These are phyloP conservation scores for Colletotrichum viniferum DNA, from an alignment of 2,329 filamentous ascomycete species.

Conservation along the genomic window DNA sequence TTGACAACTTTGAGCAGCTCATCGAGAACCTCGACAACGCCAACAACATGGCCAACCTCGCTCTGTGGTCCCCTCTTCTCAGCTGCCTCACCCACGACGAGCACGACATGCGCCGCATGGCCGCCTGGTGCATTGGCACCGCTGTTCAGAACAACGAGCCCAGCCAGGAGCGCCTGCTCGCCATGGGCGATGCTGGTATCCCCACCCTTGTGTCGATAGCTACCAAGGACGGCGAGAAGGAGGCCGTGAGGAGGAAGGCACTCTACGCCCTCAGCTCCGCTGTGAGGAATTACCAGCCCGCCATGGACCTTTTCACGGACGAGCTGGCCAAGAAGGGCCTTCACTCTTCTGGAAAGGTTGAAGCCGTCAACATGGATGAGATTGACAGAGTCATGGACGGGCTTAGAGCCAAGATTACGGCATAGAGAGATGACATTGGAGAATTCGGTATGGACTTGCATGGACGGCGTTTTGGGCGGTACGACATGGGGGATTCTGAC, in stretches of 20 bases:
- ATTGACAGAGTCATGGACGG: constrained; percentile 76
- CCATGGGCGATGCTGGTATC: constrained; percentile 64
- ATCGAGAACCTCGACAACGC: constrained; percentile 95
- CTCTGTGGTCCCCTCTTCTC: constrained; percentile 83
- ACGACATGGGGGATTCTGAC: background rate
- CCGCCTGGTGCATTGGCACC: constrained; percentile 93
- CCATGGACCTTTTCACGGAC: constrained; percentile 70
- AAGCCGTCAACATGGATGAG: constrained; percentile 86
- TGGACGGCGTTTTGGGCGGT: constrained; percentile 39
- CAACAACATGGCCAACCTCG: constrained; percentile 83
- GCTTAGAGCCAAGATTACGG: constrained; percentile 52
- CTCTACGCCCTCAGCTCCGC: constrained; percentile 87
- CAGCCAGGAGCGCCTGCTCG: constrained; percentile 74
- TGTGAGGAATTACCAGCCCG: constrained; percentile 88
- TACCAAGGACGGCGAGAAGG: constrained; percentile 61
- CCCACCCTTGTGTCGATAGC: constrained; percentile 71
- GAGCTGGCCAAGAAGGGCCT: constrained; percentile 64
- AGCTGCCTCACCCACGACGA: constrained; percentile 71
- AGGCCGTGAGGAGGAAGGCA: constrained; percentile 80
- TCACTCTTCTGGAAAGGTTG: constrained; percentile 62
- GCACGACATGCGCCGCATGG: constrained; percentile 77
- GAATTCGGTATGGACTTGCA: constrained; percentile 28
- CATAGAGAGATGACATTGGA: background rate
- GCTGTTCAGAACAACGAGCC: constrained; percentile 95
- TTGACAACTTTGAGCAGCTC: constrained; percentile 94